phyloP scores from a whole-genome alignment of 2,329 filamentous ascomycete genomes.

The Davidsoniella eucalypti region DNA sequence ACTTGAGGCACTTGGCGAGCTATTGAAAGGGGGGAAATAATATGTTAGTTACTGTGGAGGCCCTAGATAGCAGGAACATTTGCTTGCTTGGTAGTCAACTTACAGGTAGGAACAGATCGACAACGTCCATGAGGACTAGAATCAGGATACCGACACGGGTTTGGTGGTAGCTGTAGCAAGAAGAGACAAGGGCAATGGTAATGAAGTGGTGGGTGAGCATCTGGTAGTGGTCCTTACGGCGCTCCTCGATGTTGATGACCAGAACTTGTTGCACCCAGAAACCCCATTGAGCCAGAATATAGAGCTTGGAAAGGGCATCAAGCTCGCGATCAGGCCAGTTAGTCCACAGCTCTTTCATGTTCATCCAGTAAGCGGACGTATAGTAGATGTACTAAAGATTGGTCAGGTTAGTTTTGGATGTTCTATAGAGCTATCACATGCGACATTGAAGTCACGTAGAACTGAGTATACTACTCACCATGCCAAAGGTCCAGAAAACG shows the following conservation, averaged over 20 bases:
- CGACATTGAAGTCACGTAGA: background rate
- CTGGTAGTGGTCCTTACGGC: slow-evolving; percentile 85
- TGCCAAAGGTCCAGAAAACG: slow-evolving; percentile 66
- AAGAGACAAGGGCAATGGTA: slow-evolving; percentile 63
- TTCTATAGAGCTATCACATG: background rate
- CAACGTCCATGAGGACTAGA: slow-evolving; percentile 81
- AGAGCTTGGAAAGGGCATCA: slow-evolving; percentile 61
- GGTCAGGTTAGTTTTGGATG: background rate
- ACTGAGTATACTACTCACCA: slow-evolving; percentile 38
- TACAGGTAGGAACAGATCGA: slow-evolving; percentile 77
- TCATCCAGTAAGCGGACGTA: slow-evolving; percentile 61
- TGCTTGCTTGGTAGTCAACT: slow-evolving; percentile 18
- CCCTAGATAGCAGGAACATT: background rate
- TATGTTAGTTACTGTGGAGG: slow-evolving; percentile 12
- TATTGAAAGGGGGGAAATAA: slow-evolving; percentile 20
- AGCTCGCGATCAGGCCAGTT: slow-evolving; percentile 70
- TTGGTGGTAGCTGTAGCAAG: slow-evolving; percentile 74
- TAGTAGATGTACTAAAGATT: slow-evolving; percentile 56
- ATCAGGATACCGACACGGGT: slow-evolving; percentile 81
- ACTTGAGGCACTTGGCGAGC: slow-evolving; percentile 88
- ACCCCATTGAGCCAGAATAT: slow-evolving; percentile 75
- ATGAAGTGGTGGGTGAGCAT: slow-evolving; percentile 94
- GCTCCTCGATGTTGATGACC: slow-evolving; percentile 86
- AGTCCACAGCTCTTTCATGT: slow-evolving; percentile 64
- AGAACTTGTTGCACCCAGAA: slow-evolving; percentile 93